These are phyloP conservation scores for Talaromyces sp. DNA, from an alignment of 2,329 filamentous ascomycete species.

Conservation along the genomic window DNA sequence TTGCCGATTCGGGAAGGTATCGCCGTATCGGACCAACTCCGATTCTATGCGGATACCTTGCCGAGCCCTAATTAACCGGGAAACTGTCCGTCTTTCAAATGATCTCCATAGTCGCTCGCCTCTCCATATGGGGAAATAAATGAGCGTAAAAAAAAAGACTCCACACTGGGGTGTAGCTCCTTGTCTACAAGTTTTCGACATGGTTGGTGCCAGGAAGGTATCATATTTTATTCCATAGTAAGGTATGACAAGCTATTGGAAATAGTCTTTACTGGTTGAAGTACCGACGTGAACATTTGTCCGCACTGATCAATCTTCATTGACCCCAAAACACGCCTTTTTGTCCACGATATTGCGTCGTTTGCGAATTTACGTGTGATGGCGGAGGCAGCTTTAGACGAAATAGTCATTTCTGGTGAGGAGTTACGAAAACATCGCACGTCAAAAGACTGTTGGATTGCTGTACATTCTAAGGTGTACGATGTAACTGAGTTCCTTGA, in stretches of 20 bases:
- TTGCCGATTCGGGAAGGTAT: neutral
- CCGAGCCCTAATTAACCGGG: neutral
- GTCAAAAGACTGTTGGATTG: conserved; percentile 10
- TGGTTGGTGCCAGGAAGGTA: neutral
- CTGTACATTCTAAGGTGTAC: conserved; percentile 83
- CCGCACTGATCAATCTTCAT: neutral
- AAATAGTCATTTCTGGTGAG: neutral
- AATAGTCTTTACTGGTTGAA: neutral
- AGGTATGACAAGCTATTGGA: neutral
- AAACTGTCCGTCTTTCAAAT: neutral
- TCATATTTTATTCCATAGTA: neutral
- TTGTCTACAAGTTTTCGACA: neutral
- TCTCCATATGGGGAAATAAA: neutral
- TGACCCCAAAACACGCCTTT: neutral
- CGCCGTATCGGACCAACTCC: neutral
- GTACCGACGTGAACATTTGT: neutral
- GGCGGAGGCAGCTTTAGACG: neutral
- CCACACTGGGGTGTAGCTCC: neutral
- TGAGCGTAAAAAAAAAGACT: neutral
- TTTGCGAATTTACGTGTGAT: neutral
- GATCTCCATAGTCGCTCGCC: neutral
- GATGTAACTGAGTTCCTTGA: conserved; percentile 89
- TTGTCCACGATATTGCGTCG: neutral
- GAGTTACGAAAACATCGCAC: conserved; percentile 11
- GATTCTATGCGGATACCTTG: conserved; percentile 1